Evolutionary conservation across 148 eudicot species (phyloP).

Genomic region (Rheum nobile): DNA sequence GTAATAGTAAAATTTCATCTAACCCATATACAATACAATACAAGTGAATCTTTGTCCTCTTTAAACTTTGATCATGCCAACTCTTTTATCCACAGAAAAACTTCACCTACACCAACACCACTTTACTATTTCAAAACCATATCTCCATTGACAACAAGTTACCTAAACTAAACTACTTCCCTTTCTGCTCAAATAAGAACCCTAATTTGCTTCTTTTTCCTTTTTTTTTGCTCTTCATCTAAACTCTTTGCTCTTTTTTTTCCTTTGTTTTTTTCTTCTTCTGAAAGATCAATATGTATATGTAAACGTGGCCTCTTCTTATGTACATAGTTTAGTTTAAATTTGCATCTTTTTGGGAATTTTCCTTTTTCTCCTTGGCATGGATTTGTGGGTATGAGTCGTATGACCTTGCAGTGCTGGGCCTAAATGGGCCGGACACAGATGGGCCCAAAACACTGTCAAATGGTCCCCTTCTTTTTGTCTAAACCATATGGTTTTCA

Average conservation of each 20-base stretch:
- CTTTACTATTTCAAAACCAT: neutral
- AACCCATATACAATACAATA: neutral
- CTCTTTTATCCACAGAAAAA: neutral
- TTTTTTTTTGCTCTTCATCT: neutral
- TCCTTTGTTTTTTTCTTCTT: neutral
- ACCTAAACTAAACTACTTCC: slow-evolving; percentile 3
- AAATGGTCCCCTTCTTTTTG: neutral
- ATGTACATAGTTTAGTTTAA: too few species aligned
- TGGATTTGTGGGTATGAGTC: neutral
- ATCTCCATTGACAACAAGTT: neutral
- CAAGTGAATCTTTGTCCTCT: neutral
- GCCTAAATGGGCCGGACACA: slow-evolving; percentile 1
- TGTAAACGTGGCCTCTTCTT: too few species aligned
- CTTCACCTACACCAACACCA: neutral
- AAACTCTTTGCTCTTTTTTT: too few species aligned
- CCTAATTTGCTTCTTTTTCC: neutral
- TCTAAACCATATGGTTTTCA: too few species aligned
- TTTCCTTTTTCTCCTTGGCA: neutral
- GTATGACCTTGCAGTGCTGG: neutral
- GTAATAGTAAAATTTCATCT: neutral
- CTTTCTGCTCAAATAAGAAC: neutral
- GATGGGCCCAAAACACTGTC: slow-evolving; percentile 1
- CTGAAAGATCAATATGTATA: neutral
- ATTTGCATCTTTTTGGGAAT: neutral
- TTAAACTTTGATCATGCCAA: neutral